phyloP scores from a whole-genome alignment of 2,329 filamentous ascomycete genomes.

The Clarireedia hainanense region DNA sequence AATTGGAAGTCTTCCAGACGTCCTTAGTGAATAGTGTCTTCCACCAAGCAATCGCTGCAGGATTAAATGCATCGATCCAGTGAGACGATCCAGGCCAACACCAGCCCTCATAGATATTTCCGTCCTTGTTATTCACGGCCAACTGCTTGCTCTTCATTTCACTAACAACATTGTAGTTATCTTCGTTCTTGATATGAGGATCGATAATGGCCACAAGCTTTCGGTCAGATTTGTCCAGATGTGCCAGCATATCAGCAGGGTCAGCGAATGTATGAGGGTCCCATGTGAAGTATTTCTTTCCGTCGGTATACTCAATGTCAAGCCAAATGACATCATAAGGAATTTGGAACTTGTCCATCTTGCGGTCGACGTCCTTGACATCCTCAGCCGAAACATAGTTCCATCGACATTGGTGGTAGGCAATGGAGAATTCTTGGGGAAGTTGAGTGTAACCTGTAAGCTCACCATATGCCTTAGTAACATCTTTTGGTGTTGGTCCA shows the following conservation, averaged over 20 bases:
- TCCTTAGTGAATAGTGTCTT: slow-evolving; percentile 79
- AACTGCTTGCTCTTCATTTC: slow-evolving; percentile 79
- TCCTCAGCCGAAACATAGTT: slow-evolving; percentile 98
- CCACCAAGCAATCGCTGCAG: slow-evolving; percentile 90
- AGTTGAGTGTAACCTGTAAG: slow-evolving; percentile 87
- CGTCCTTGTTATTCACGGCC: slow-evolving; percentile 83
- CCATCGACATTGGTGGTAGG: slow-evolving; percentile 97
- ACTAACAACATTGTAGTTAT: slow-evolving; percentile 66
- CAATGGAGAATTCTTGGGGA: slow-evolving; percentile 86
- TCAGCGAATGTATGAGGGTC: slow-evolving; percentile 82
- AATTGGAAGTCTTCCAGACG: slow-evolving; percentile 83
- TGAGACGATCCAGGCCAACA: slow-evolving; percentile 97
- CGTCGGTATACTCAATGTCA: slow-evolving; percentile 94
- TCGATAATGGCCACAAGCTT: slow-evolving; percentile 95
- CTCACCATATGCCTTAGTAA: slow-evolving; percentile 76
- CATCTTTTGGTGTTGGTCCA: slow-evolving; percentile 74
- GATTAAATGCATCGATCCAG: slow-evolving; percentile 95
- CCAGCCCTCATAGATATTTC: slow-evolving; percentile 87
- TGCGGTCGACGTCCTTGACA: slow-evolving; percentile 90
- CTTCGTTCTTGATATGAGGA: slow-evolving; percentile 92
- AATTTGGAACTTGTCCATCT: slow-evolving; percentile 91
- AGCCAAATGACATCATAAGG: slow-evolving; percentile 99
- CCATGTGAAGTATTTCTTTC: slow-evolving; percentile 98
- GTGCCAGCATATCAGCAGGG: slow-evolving; percentile 79
- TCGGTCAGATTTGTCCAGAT: slow-evolving; percentile 74